Evolutionary conservation across 1,139 yeast genomes (phyloP).

Genomic region (Suhomyces terraborum): DNA sequence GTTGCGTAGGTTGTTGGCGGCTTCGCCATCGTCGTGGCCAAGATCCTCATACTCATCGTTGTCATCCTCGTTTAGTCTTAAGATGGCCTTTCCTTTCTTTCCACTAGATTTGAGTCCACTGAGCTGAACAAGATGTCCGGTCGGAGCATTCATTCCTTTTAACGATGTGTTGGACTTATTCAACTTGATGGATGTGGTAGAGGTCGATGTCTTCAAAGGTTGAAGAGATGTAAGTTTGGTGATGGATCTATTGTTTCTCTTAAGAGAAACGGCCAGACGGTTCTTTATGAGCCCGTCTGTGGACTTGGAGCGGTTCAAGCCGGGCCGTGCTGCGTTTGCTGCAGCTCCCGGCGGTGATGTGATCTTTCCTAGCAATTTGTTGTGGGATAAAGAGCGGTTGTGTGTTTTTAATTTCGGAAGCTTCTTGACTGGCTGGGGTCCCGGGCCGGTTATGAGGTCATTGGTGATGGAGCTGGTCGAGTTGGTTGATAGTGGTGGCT

Average conservation of each 20-base stretch:
- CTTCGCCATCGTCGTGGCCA: slow-evolving; percentile 14
- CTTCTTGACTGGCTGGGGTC: slow-evolving; percentile 5
- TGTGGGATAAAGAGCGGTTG: slow-evolving; percentile 39
- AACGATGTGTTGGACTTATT: slow-evolving; percentile 40
- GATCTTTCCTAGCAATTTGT: slow-evolving; percentile 27
- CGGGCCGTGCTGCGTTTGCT: slow-evolving; percentile 29
- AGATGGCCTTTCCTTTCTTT: slow-evolving; percentile 43
- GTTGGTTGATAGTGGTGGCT: slow-evolving; percentile 7
- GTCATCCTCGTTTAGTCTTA: slow-evolving; percentile 33
- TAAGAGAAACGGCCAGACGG: slow-evolving; percentile 26
- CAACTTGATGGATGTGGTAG: slow-evolving; percentile 28
- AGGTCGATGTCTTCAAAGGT: slow-evolving; percentile 43
- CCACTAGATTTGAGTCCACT: slow-evolving; percentile 43
- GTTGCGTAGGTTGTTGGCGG: neutral
- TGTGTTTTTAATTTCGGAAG: slow-evolving; percentile 23
- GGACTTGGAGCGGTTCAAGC: slow-evolving; percentile 44
- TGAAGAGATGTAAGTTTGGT: slow-evolving; percentile 41
- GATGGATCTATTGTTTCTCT: slow-evolving; percentile 40
- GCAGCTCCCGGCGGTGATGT: slow-evolving; percentile 20
- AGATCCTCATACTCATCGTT: slow-evolving; percentile 19
- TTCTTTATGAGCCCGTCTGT: slow-evolving; percentile 42
- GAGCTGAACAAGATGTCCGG: slow-evolving; percentile 17
- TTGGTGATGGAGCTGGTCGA: slow-evolving; percentile 4
- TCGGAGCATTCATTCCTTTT: slow-evolving; percentile 29
- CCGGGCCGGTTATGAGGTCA: slow-evolving; percentile 4